Conservation (phyloP, 345 rosid species). For the Rhizophora apiculata region DNA sequence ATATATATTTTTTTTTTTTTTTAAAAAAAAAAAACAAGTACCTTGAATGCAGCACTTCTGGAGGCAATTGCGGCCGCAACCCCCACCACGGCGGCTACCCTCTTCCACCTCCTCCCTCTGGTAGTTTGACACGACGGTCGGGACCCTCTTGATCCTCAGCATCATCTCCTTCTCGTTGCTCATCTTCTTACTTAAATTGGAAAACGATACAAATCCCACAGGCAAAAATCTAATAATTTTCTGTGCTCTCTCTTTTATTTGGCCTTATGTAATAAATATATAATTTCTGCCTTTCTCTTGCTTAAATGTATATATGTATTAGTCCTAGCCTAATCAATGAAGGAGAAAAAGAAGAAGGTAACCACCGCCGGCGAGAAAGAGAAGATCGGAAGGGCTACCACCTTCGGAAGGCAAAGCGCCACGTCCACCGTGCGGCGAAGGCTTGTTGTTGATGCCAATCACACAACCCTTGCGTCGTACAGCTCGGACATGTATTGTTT, state of each 20-base stretch:
- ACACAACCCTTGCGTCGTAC: slow-evolving; percentile 80
- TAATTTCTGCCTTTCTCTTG: neutral
- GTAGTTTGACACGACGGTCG: slow-evolving; percentile 75
- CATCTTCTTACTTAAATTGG: neutral
- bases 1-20: no score
- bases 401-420: slow-evolving; percentile 99
- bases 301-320: neutral
- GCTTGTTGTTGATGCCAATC: slow-evolving; percentile 55
- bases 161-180: slow-evolving; percentile 32
- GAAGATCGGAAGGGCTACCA: slow-evolving; percentile 99
- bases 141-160: slow-evolving; percentile 86
- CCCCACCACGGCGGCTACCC: slow-evolving; percentile 44
- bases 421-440: slow-evolving; percentile 99
- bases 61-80: slow-evolving; percentile 84
- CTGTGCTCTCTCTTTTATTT: no score
- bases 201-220: neutral
- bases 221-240: no score
- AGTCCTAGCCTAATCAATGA: slow-evolving; percentile 15
- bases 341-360: slow-evolving; percentile 6
- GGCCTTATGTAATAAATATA: no score
- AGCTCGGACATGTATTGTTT: slow-evolving; percentile 70
- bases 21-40: slow-evolving; percentile 24
- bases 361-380: slow-evolving; percentile 99
- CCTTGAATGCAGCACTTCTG: slow-evolving; percentile 72
- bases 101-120: slow-evolving; percentile 73